phyloP scores from a whole-genome alignment of 176 grass and related monocot genomes.

The Rhynchospora breviuscula region DNA sequence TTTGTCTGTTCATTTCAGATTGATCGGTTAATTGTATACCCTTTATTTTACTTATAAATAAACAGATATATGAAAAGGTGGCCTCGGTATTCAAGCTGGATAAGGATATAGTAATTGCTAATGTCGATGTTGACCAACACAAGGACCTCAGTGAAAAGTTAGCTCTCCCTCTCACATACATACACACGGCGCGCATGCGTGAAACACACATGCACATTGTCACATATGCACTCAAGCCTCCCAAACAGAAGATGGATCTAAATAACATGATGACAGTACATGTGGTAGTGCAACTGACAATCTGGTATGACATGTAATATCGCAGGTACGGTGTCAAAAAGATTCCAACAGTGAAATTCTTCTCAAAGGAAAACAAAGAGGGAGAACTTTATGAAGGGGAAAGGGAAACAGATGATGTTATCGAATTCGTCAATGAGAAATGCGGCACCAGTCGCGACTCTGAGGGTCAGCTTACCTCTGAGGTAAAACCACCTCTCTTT shows the following conservation, averaged over 20 bases:
- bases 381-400: conserved; percentile 91
- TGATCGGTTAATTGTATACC: background rate
- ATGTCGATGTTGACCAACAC: conserved; percentile 94
- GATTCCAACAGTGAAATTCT: conserved; percentile 90
- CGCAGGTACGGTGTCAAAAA: conserved; percentile 84
- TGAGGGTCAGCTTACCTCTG: conserved; percentile 69
- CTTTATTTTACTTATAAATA: background rate
- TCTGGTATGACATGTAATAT: background rate
- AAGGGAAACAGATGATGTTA: conserved; percentile 68
- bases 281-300: background rate
- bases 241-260: too few relatives aligned
- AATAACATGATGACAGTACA: background rate
- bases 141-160: conserved; percentile 81
- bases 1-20: background rate
- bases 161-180: conserved; percentile 9
- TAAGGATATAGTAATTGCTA: conserved; percentile 67
- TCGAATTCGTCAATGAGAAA: conserved; percentile 87
- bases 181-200: too few relatives aligned
- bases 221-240: too few relatives aligned
- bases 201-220: too few relatives aligned
- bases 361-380: conserved; percentile 85
- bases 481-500: conserved; percentile 30
- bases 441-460: conserved; percentile 65
- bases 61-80: conserved; percentile 84
- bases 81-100: conserved; percentile 68